These are phyloP conservation scores for Aspergillus taichungensis DNA, from an alignment of 495 filamentous ascomycete genomes.

Conservation along the genomic window DNA sequence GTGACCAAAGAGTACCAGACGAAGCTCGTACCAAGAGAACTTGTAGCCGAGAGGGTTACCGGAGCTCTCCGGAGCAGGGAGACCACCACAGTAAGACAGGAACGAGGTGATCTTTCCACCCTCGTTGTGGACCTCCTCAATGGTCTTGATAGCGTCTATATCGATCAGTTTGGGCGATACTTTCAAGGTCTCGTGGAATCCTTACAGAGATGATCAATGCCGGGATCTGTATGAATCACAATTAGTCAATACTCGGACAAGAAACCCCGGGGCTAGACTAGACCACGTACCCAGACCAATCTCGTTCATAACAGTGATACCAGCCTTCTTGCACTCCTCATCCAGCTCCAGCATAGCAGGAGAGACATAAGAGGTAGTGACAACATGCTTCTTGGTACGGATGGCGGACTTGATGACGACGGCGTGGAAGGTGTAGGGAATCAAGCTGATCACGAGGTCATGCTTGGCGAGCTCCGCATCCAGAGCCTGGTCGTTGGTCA, in stretches of 20 bases:
- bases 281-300: conserved; percentile 58
- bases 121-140: conserved; percentile 54
- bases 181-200: too few species aligned
- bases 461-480: conserved; percentile 40
- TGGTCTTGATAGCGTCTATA: conserved; percentile 71
- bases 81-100: conserved; percentile 82
- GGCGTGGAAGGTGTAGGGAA: conserved; percentile 90
- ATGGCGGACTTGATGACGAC: conserved; percentile 92
- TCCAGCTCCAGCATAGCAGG: conserved; percentile 90
- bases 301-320: conserved; percentile 98
- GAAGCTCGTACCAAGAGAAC: conserved; percentile 67
- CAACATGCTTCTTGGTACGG: conserved; percentile 85
- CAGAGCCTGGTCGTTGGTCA: conserved; percentile 68
- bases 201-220: conserved; percentile 61
- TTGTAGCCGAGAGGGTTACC: conserved; percentile 95
- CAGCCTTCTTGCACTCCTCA: conserved; percentile 72
- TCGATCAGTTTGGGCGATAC: too few species aligned
- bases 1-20: too few species aligned
- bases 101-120: conserved; percentile 84
- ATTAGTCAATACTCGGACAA: conserved; percentile 48
- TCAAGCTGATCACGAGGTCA: conserved; percentile 73
- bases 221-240: conserved; percentile 7
- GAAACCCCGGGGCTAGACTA: too few species aligned
- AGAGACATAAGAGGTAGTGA: conserved; percentile 91
- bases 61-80: conserved; percentile 73